Percentiles rank a stretch among this genome's conserved stretches.
These are phyloP conservation scores for Rutstroemia sydowiana DNA, from an alignment of 2,329 filamentous ascomycete genomes.

Conservation along the genomic window DNA sequence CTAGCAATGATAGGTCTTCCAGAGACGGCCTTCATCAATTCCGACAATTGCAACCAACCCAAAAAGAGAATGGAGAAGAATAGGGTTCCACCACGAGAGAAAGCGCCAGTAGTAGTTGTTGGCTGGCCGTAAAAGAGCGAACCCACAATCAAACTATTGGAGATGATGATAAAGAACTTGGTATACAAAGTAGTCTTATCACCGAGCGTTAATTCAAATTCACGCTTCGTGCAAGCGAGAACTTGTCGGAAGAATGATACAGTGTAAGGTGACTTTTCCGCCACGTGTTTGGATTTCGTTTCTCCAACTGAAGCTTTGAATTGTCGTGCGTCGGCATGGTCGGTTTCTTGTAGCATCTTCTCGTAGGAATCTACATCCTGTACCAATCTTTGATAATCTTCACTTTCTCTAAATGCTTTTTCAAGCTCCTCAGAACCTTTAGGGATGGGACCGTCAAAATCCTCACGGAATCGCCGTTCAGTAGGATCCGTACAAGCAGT, in stretches of 20 bases:
- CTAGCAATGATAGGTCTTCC: conserved; percentile 63
- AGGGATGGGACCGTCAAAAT: conserved; percentile 50
- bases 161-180: conserved; percentile 71
- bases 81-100: conserved; percentile 53
- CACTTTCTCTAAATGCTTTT: conserved; percentile 56
- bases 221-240: conserved; percentile 58
- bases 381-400: conserved; percentile 51
- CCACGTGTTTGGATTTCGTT: conserved; percentile 60
- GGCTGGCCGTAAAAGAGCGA: conserved; percentile 69
- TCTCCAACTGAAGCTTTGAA: conserved; percentile 60
- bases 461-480: conserved; percentile 59
- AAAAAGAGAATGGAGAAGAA: conserved; percentile 64
- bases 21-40: conserved; percentile 70
- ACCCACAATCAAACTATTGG: conserved; percentile 67
- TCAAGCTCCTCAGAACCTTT: conserved; percentile 57
- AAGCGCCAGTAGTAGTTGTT: conserved; percentile 52
- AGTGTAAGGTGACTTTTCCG: conserved; percentile 67
- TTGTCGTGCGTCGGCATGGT: conserved; percentile 52
- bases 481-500: conserved; percentile 68
- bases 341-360: conserved; percentile 45
- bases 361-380: conserved; percentile 57
- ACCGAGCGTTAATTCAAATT: conserved; percentile 72
- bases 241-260: conserved; percentile 69
- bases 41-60: conserved; percentile 66
- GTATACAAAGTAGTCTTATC: conserved; percentile 70